These are phyloP conservation scores for Phytophthora fragariaefolia DNA, from an alignment of 352 stramenopile genomes.

Conservation along the genomic window DNA sequence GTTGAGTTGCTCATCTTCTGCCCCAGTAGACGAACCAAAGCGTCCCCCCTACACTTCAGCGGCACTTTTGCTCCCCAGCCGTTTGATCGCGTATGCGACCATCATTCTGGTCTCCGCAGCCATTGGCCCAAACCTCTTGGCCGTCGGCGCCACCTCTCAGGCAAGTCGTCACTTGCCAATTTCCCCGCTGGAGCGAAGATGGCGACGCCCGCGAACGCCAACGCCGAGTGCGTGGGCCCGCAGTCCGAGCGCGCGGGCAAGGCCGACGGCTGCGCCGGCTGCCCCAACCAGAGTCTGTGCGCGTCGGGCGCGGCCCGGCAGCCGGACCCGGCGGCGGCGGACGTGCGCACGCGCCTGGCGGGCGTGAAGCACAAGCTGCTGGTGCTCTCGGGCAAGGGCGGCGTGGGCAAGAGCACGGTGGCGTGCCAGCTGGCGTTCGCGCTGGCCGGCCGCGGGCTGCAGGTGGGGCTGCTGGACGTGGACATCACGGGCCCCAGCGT, in stretches of 20 bases:
- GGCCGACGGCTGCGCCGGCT: conserved; percentile 95
- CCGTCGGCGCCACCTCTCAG: no score
- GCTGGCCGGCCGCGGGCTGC: conserved; percentile 93
- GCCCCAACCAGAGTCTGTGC: conserved; percentile 97
- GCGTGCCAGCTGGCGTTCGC: conserved; percentile 98
- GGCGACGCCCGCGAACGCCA: conserved; percentile 68
- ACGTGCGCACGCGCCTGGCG: conserved; percentile 88
- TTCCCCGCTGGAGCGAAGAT: no score
- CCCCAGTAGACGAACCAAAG: no score
- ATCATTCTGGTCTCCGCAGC: conserved; percentile 12
- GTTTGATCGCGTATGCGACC: conserved; percentile 27
- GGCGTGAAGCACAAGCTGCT: conserved; percentile 97
- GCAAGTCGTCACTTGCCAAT: no score
- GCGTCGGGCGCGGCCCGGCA: conserved; percentile 91
- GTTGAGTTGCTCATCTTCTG: no score
- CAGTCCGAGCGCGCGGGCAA: conserved; percentile 95
- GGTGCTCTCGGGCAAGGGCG: conserved; percentile 99
- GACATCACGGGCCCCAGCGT: conserved; percentile 99
- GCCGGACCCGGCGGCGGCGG: conserved; percentile 84
- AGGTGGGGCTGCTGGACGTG: conserved; percentile 98
- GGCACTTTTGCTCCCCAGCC: no score
- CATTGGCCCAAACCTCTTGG: conserved; percentile 18
- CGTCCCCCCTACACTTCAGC: not conserved
- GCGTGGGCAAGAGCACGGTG: conserved; percentile 99
- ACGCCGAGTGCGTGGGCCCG: conserved; percentile 95